Base-by-base conservation (phyloP, 2,329 filamentous ascomycete species). In the Exserohilum turcica region DNA sequence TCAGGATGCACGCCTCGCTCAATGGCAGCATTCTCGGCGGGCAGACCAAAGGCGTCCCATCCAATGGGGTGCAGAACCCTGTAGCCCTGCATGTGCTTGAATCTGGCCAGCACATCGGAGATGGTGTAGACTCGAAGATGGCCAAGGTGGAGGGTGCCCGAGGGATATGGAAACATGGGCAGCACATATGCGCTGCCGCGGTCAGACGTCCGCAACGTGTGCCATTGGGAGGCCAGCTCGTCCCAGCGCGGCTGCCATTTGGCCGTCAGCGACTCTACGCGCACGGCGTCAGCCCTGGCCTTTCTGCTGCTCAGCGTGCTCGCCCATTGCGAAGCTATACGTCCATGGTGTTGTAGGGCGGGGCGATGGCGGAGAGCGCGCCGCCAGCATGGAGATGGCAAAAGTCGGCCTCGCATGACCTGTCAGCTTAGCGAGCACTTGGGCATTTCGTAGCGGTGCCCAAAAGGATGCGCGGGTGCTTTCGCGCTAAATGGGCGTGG, bases 91-190 rank as follows among this genome's bases (percentile, higher is more conserved):
- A 96, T 86, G 21, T 82, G 83, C 65, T 87, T 85, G 69, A 87
- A 95, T 48, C 92, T 84, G 12, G 91, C 86, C 46, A 96, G 77
- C 8, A 92, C 89, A 77, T 96, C 92, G 56, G 91, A 91, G 60
- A 96, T 94, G 32, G 91, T 91, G 78, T 96, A 96, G 43, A 95
- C 91, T 40, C 92, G 86, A 33, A 96, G 79, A 73, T 96, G 92
- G 12, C 92, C 92, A 56, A 96, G 85, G 72, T 96, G 92, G 24
- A 96, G 82, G 27, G 86, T 87, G 27, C 92, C 92, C 0, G 92
- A 96, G 1, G 92, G 92, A 72, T 96, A 96, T 0, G 92, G 92
- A 70, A 96, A 96, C 92, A 96, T 96, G 60, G 92, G 88, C 48
- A 96, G 80, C 57, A 96, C 85, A 72, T 93, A 96, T 24, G 76